Conservation (phyloP, 805 yeast genomes). For the Kregervanrija delftensis region DNA sequence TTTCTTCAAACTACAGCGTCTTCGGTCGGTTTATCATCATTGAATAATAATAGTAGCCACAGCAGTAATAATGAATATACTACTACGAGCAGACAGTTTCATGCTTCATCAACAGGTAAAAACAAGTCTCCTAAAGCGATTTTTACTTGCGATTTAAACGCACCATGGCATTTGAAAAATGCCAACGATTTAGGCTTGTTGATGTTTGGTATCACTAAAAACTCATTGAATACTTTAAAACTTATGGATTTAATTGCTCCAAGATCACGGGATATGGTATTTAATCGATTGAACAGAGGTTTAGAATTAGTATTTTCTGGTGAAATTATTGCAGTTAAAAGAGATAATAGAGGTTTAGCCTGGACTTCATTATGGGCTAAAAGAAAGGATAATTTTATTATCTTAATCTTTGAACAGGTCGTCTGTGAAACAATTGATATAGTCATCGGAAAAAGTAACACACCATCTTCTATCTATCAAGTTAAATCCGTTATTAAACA, state of each 20-base stretch:
- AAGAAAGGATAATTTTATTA: conserved; percentile 57
- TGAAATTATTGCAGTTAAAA: conserved; percentile 71
- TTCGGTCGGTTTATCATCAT: conserved; percentile 19
- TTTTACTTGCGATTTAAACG: conserved; percentile 64
- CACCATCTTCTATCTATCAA: conserved; percentile 7
- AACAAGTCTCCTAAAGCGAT: conserved; percentile 74
- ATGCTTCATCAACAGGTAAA: conserved; percentile 62
- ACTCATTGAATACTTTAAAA: conserved; percentile 52
- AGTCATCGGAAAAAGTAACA: conserved; percentile 34
- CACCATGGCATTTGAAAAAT: conserved; percentile 77
- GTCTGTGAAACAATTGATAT: conserved; percentile 64
- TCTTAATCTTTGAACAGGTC: conserved; percentile 84
- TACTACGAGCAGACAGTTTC: conserved; percentile 31
- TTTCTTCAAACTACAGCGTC: conserved; percentile 19
- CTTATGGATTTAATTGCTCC: conserved; percentile 74
- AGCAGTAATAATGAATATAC: neutral
- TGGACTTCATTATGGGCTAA: conserved; percentile 94
- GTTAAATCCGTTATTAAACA: conserved; percentile 7
- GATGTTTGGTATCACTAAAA: conserved; percentile 73
- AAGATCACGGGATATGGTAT: conserved; percentile 64
- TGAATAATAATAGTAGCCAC: conserved; percentile 5
- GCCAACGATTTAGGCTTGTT: conserved; percentile 87
- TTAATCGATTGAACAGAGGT: conserved; percentile 41
- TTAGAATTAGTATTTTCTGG: conserved; percentile 65
- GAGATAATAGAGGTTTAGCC: conserved; percentile 58